These are phyloP conservation scores for Letharia lupina DNA, from an alignment of 495 filamentous ascomycete genomes.

Conservation along the genomic window DNA sequence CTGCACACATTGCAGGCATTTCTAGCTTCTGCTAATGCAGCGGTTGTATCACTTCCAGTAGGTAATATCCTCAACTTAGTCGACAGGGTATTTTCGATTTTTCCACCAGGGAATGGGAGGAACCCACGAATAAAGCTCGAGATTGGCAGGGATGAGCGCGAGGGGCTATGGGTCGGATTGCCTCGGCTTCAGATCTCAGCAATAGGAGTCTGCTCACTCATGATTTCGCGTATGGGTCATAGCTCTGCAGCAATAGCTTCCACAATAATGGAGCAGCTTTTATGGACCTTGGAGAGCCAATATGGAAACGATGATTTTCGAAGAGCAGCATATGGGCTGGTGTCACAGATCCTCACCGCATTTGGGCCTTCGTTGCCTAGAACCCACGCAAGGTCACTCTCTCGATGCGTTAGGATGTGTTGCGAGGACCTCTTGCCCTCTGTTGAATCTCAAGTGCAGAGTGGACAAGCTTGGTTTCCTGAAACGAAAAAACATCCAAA, in stretches of 20 bases:
- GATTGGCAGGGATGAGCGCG: conserved; percentile 68
- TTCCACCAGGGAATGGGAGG: conserved; percentile 39
- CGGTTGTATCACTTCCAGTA: conserved; percentile 53
- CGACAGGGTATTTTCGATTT: conserved; percentile 58
- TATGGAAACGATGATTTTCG: conserved; percentile 50
- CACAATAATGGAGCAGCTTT: conserved; percentile 55
- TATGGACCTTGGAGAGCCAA: conserved; percentile 60
- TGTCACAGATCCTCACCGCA: conserved; percentile 47
- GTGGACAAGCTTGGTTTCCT: conserved; percentile 25
- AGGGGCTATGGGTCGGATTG: conserved; percentile 59
- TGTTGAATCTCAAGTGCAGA: conserved; percentile 26
- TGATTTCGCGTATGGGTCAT: conserved; percentile 47
- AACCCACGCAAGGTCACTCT: conserved; percentile 49
- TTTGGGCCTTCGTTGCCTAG: conserved; percentile 58
- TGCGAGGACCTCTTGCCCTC: conserved; percentile 56
- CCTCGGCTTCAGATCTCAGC: conserved; percentile 65
- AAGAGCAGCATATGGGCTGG: conserved; percentile 48
- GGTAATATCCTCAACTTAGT: conserved; percentile 57
- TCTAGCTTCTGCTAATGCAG: conserved; percentile 50
- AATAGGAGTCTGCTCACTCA: conserved; percentile 46
- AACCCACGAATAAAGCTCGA: conserved; percentile 50
- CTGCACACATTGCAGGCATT: conserved; percentile 48
- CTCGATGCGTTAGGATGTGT: conserved; percentile 47
- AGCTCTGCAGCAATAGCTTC: conserved; percentile 46
- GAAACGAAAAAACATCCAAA: conserved; percentile 30